Percentiles rank a stretch among this genome's conserved stretches.
These are phyloP conservation scores for Trichoderma gamsii DNA, from an alignment of 495 filamentous ascomycete genomes.

Conservation along the genomic window DNA sequence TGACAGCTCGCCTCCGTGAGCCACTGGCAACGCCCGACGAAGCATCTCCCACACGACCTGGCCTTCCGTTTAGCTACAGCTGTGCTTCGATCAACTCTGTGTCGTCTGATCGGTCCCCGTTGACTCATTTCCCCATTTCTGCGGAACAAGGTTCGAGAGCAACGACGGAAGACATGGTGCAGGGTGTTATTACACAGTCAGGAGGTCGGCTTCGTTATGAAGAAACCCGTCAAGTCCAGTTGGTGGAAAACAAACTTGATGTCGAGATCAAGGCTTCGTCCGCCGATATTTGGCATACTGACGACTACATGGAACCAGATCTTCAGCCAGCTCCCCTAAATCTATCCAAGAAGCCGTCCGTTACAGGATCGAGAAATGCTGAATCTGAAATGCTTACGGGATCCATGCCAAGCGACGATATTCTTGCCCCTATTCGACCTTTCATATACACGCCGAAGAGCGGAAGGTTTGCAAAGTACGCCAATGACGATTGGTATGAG, in stretches of 20 bases:
- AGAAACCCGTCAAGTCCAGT: not conserved
- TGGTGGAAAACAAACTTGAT: not conserved
- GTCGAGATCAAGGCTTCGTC: not conserved
- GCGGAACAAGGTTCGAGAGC: slow-evolving; percentile 5
- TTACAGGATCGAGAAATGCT: not conserved
- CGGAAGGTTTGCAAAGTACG: not conserved
- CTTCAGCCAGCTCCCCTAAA: slow-evolving; percentile 3
- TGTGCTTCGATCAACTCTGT: slow-evolving; percentile 2
- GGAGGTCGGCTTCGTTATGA: not conserved
- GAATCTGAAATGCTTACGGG: not conserved
- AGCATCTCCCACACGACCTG: not conserved
- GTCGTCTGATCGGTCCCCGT: not conserved
- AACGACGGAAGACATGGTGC: not conserved
- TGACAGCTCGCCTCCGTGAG: not conserved
- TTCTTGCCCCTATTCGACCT: not conserved
- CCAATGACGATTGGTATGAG: not conserved
- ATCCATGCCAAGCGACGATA: not conserved
- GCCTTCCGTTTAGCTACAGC: not conserved
- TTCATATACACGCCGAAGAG: not conserved
- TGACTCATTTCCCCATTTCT: not conserved
- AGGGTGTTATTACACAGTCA: not conserved
- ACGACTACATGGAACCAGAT: slow-evolving; percentile 1
- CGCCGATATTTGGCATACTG: slow-evolving; percentile 8
- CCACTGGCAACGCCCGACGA: not conserved
- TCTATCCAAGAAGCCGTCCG: not conserved